Evolutionary conservation across 1,139 yeast species (phyloP), one percentile per base, ranked within the genome.

Genomic region (Taphrina deformans): DNA sequence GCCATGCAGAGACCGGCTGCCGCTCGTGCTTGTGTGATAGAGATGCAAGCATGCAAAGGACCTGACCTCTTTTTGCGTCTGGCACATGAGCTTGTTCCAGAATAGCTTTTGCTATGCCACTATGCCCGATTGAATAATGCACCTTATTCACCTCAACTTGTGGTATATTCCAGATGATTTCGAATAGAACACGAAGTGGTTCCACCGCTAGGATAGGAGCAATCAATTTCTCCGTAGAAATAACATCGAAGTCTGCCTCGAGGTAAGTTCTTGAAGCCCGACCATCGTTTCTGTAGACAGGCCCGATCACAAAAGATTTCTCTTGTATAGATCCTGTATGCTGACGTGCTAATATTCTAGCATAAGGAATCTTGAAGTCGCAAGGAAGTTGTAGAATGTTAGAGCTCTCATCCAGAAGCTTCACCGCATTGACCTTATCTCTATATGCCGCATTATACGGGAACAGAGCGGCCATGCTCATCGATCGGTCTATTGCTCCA

Each of bases 361-460:
- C 98, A 77, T 88, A 84, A 0, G 99, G 98, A 44, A 91, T 77
- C 0, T 96, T 88, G 68, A 92, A 78, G 73, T 93, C 99, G 73
- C 87, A 92, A 0, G 97, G 96, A 44, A 95, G 76, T 68, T 91
- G 96, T 38, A 95, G 76, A 5, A 93, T 93, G 0, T 92, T 84
- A 0, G 99, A 99, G 33, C 89, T 86, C 62, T 84, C 82, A 72
- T 93, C 98, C 67, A 95, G 77, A 0, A 93, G 83, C 70, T 87
- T 91, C 0, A 89, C 87, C 56, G 81, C 80, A 65, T 80, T 82
- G 21, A 81, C 82, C 21, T 84, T 77, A 16, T 85, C n/a, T 18
- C 44, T 80, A 72, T 90, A 92, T 1, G 83, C 76, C 1, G 93
- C 88, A 0, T 93, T 86, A 69, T 87, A 86, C 0, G 98, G 99